Percentiles rank a stretch among this genome's conserved stretches.
phyloP scores from a whole-genome alignment of 2,329 filamentous ascomycete species.

The Botrytis pseudocinerea region DNA sequence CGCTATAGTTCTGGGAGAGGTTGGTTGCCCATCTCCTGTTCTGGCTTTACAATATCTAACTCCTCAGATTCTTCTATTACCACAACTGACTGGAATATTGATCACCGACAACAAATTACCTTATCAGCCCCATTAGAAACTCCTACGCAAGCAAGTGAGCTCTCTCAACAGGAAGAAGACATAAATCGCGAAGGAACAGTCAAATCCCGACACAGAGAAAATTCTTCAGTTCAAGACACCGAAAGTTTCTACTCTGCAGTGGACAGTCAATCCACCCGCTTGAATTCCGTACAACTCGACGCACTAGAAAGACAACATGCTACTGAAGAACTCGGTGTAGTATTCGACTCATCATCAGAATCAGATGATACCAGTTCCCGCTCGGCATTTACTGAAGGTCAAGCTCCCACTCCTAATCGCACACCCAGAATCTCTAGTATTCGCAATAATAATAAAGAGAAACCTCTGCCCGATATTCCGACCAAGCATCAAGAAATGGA shows the following conservation, averaged over 20 bases:
- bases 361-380: conserved; percentile 27
- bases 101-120: neutral
- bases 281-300: conserved; percentile 25
- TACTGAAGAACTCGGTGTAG: conserved; percentile 24
- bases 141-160: neutral
- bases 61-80: neutral
- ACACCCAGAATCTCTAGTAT: neutral
- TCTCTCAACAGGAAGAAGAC: neutral
- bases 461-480: conserved; percentile 29
- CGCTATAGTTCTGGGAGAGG: conserved; percentile 24
- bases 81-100: neutral
- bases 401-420: neutral
- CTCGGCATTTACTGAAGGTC: neutral
- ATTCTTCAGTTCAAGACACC: conserved; percentile 7
- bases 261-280: neutral
- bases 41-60: neutral
- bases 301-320: conserved; percentile 24
- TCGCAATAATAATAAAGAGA: conserved; percentile 21
- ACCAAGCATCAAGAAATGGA: neutral
- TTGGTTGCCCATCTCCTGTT: neutral
- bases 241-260: conserved; percentile 6
- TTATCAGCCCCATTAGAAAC: neutral
- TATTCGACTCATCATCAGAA: conserved; percentile 29
- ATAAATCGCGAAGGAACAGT: neutral
- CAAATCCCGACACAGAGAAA: neutral